Evolutionary conservation across 1,284 basidiomycete species (phyloP).

Genomic region (Anthracocystis setariae): DNA sequence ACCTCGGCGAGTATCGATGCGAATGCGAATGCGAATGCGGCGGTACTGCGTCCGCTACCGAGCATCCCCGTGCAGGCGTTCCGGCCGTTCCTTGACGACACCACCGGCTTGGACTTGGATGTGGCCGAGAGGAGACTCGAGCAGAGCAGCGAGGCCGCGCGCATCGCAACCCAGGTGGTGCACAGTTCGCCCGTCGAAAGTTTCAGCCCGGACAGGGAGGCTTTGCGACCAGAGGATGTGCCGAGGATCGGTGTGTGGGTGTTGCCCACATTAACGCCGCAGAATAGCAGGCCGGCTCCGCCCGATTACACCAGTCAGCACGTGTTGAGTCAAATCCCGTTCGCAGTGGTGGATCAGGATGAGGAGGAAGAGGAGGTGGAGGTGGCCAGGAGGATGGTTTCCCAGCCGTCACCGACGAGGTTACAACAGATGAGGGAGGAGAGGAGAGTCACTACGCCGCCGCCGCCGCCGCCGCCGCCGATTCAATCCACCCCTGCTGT

Average conservation of each 20-base stretch:
- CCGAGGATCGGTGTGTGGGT: constrained; percentile 37
- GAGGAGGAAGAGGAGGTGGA: not conserved
- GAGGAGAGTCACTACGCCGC: too few relatives aligned
- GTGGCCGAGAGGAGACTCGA: constrained; percentile 10
- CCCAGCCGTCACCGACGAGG: constrained; percentile 11
- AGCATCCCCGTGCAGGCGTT: constrained; percentile 28
- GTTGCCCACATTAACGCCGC: constrained; percentile 26
- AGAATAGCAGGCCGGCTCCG: constrained; percentile 25
- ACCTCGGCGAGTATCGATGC: constrained; percentile 3
- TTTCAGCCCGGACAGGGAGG: constrained; percentile 21
- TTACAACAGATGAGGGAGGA: not conserved
- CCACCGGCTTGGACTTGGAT: constrained; percentile 36
- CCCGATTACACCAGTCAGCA: constrained; percentile 23
- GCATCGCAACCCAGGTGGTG: too few relatives aligned
- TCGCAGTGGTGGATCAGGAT: constrained; percentile 1
- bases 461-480: too few relatives aligned
- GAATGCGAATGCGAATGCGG: too few relatives aligned
- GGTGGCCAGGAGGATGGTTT: not conserved
- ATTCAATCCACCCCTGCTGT: constrained; percentile 25
- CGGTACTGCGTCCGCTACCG: constrained; percentile 20
- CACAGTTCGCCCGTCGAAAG: constrained; percentile 37
- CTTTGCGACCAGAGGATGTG: constrained; percentile 16
- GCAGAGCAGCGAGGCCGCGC: not conserved
- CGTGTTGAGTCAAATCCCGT: constrained; percentile 37
- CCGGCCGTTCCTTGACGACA: constrained; percentile 39